These are phyloP conservation scores for Parastagonospora avenae DNA, from an alignment of 2,329 filamentous ascomycete genomes.

Conservation along the genomic window DNA sequence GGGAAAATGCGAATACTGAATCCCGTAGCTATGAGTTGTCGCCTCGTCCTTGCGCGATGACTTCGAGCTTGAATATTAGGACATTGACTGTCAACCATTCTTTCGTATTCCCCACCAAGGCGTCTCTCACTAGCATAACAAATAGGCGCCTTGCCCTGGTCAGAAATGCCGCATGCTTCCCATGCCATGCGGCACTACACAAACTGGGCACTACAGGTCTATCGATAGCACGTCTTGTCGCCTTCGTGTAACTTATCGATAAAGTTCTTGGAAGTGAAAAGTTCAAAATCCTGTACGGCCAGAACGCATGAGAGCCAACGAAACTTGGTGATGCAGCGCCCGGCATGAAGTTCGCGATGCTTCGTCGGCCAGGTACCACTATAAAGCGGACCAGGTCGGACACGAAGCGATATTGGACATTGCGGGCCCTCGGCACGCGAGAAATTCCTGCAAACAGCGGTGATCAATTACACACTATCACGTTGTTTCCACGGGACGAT, in stretches of 20 bases:
- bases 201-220: too few species aligned
- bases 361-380: not conserved
- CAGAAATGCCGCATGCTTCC: too few species aligned
- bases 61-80: too few species aligned
- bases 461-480: not conserved
- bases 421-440: constrained; percentile 1
- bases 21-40: not conserved
- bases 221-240: too few species aligned
- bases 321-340: not conserved
- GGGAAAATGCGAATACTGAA: not conserved
- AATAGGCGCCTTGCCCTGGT: too few species aligned
- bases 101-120: too few species aligned
- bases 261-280: not conserved
- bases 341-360: not conserved
- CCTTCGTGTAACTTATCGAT: not conserved
- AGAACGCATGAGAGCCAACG: too few species aligned
- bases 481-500: not conserved
- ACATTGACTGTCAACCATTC: too few species aligned
- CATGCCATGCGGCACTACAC: too few species aligned
- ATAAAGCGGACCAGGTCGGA: not conserved
- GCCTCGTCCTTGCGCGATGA: too few species aligned
- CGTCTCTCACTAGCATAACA: too few species aligned
- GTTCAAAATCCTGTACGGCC: not conserved
- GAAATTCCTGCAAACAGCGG: not conserved
- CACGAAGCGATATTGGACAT: not conserved